phyloP scores from a whole-genome alignment of 2,329 filamentous ascomycete genomes.

The Aspergillus glaucus region DNA sequence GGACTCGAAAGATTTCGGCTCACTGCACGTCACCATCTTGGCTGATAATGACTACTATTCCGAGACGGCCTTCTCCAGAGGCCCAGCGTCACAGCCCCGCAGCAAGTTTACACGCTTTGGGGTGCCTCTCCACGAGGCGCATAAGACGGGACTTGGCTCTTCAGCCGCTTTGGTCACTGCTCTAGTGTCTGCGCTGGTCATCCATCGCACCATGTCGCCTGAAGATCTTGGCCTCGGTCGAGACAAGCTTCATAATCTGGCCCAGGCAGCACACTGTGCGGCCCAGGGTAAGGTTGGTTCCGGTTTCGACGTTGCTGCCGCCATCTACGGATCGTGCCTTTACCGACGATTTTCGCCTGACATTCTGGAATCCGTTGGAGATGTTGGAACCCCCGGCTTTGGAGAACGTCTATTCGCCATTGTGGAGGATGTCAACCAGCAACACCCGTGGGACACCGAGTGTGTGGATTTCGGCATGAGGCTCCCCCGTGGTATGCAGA shows the following conservation, averaged over 20 bases:
- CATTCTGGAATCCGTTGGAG: conserved; percentile 61
- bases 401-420: conserved; percentile 56
- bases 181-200: conserved; percentile 53
- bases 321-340: conserved; percentile 82
- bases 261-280: conserved; percentile 88
- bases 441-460: conserved; percentile 68
- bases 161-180: conserved; percentile 90
- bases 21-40: conserved; percentile 74
- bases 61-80: conserved; percentile 46
- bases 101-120: conserved; percentile 68
- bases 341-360: conserved; percentile 89
- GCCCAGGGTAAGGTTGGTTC: conserved; percentile 95
- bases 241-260: conserved; percentile 76
- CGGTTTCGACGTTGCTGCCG: conserved; percentile 90
- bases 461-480: conserved; percentile 63
- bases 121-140: conserved; percentile 67
- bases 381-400: conserved; percentile 62
- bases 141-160: conserved; percentile 94
- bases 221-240: conserved; percentile 46
- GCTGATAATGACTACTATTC: conserved; percentile 98
- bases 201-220: conserved; percentile 38
- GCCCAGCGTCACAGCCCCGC: conserved; percentile 20
- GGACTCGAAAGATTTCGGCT: conserved; percentile 52
- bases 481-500: conserved; percentile 65
- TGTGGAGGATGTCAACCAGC: conserved; percentile 54